Percentiles rank a stretch among this genome's conserved stretches.
Evolutionary conservation across 225 moss, liverwort and hornwort genomes (phyloP).

Genomic region (Anthoceros angustus): DNA sequence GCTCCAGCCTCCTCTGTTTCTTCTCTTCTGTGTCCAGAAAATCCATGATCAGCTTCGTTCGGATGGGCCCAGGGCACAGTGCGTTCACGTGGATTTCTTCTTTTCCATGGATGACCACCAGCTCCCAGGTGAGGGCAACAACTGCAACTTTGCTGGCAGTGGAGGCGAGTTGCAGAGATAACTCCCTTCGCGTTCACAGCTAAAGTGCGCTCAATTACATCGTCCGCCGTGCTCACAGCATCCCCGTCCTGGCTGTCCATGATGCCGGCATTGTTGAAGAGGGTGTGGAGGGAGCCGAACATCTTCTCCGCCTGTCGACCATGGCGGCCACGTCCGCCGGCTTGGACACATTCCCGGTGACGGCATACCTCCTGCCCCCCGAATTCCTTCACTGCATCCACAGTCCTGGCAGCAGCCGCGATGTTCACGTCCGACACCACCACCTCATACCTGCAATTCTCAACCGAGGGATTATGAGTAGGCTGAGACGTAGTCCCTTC

Average conservation of each 20-base stretch:
- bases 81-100: conserved; percentile 74
- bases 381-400: conserved; percentile 81
- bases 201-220: conserved; percentile 84
- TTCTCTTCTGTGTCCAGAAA: conserved; percentile 89
- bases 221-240: conserved; percentile 70
- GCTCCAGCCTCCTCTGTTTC: conserved; percentile 68
- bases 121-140: conserved; percentile 73
- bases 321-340: conserved; percentile 68
- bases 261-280: conserved; percentile 89
- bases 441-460: no score
- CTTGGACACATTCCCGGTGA: conserved; percentile 75
- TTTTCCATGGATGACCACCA: conserved; percentile 84
- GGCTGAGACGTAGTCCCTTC: no score
- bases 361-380: conserved; percentile 73
- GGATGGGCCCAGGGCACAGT: conserved; percentile 88
- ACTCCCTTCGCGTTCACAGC: conserved; percentile 96
- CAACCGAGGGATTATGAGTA: no score
- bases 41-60: conserved; percentile 90
- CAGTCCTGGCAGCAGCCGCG: conserved; percentile 79
- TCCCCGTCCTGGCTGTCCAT: conserved; percentile 81
- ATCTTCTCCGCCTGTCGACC: conserved; percentile 73
- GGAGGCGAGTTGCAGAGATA: conserved; percentile 90
- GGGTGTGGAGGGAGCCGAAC: conserved; percentile 63
- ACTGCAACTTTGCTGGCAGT: conserved; percentile 99
- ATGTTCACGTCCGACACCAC: conserved; percentile 60